Evolutionary conservation across 306 rosid genomes (phyloP), one percentile per base, ranked within the genome.

Genomic region (Cucumis cinereus): DNA sequence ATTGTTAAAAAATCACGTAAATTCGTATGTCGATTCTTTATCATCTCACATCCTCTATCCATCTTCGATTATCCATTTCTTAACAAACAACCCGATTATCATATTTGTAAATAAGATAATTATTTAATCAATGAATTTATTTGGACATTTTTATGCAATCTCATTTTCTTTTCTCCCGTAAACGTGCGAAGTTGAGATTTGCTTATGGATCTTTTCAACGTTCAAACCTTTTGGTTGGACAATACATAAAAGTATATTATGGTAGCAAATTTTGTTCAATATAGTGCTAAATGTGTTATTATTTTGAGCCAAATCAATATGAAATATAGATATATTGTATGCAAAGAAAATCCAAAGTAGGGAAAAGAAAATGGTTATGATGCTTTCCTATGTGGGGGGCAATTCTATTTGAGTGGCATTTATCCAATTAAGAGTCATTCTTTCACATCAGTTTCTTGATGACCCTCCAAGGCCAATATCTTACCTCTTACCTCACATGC

Each of bases 361-460:
- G 10, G 13, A 36, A 64, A 35, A 28, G 49, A 64, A 33, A 36
- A 64, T 64, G 11, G 9, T 50, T 50, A 71, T 50, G 6, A 50
- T 71, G 76, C 45, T 71, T 26, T 71, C 60, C 1, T 71, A 49
- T 71, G 76, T 71, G 76, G 76, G 76, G 5, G 55, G 60, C 76
- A 71, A 71, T 71, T 71, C 16, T 47, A 17, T 71, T 26, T 28
- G 17, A 71, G 76, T 71, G 76, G 22, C 26, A 49, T 49, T 49
- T 50, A 28, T 71, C 52, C 35, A 43, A 69, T 45, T 45, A 45
- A 13, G 59, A 49, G 59, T 15, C 57, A 71, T 9, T 49, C 56
- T 45, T 16, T 71, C 40, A 47, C 43, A 24, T 70, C 75, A 45
- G 55, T 2, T 2, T 15, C 55, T 4, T 8, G 73, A 63, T 19